phyloP scores from a whole-genome alignment of 306 rosid genomes.

The Chamaecrista fasciculata region DNA sequence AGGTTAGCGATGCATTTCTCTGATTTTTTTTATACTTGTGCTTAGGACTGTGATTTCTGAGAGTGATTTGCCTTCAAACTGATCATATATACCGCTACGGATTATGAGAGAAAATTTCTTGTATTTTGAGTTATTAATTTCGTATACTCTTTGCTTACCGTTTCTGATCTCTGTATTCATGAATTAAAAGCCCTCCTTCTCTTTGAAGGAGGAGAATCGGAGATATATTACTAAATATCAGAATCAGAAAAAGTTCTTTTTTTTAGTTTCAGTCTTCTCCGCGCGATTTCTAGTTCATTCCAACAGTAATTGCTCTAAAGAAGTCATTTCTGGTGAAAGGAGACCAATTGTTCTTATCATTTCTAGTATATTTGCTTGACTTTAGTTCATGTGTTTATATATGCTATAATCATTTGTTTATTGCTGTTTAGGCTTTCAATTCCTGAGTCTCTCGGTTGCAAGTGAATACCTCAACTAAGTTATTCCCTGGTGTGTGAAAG shows the following conservation, averaged over 20 bases:
- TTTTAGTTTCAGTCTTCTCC: background rate
- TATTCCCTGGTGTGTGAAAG: background rate
- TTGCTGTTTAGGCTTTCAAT: background rate
- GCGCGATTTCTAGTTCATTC: background rate
- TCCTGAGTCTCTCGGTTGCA: slow-evolving; percentile 4
- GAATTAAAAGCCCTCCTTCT: background rate
- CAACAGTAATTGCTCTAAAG: background rate
- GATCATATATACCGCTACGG: background rate
- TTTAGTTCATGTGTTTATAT: background rate
- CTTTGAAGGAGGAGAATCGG: background rate
- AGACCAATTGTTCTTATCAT: background rate
- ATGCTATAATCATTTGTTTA: background rate
- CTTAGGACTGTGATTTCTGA: background rate
- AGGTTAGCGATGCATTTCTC: slow-evolving; percentile 32
- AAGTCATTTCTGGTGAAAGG: background rate
- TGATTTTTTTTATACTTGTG: background rate
- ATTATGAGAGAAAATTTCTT: background rate
- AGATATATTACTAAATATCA: background rate
- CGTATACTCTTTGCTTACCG: background rate
- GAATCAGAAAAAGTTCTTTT: background rate
- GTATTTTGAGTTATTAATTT: background rate
- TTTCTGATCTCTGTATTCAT: slow-evolving; percentile 2
- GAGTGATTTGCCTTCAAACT: no score
- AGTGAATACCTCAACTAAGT: slow-evolving; percentile 17
- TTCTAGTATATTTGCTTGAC: background rate